Evolutionary conservation across 768 basidiomycete species (phyloP).

Genomic region (Naganishia onofrii): DNA sequence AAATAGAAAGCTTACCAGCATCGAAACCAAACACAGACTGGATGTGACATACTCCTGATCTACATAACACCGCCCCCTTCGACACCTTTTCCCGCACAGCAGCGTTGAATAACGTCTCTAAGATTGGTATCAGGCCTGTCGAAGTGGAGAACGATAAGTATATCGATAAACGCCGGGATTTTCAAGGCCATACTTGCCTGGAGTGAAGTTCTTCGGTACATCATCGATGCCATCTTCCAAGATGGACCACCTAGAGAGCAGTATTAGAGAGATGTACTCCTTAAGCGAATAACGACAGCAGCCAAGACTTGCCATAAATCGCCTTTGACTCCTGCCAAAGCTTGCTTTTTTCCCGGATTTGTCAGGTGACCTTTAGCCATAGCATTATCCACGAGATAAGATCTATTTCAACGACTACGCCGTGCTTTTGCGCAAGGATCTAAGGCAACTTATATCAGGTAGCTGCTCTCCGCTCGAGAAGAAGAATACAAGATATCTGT

Average conservation of each 20-base stretch:
- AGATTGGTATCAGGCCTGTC: constrained; percentile 39
- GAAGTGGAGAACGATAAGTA: background rate
- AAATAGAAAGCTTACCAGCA: constrained; percentile 36
- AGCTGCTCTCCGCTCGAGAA: too few relatives aligned
- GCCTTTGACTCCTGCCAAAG: background rate
- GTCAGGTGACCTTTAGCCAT: constrained; percentile 5
- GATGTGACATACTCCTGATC: constrained; percentile 40
- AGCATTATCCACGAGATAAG: background rate
- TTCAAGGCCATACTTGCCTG: constrained; percentile 39
- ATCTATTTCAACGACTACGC: too few relatives aligned
- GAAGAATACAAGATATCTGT: too few relatives aligned
- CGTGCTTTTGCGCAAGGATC: too few relatives aligned
- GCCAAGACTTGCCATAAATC: constrained; percentile 11
- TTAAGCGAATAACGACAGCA: background rate
- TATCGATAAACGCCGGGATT: background rate
- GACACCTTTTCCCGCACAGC: constrained; percentile 35
- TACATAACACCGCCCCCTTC: constrained; percentile 41
- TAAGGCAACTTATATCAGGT: too few relatives aligned
- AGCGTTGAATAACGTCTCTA: constrained; percentile 31
- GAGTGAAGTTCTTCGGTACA: constrained; percentile 39
- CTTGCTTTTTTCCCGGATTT: background rate
- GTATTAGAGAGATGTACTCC: background rate
- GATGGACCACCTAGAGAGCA: background rate
- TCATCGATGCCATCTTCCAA: constrained; percentile 1
- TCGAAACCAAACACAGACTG: constrained; percentile 43